Evolutionary conservation across 768 basidiomycete species (phyloP), one percentile per base, ranked within the genome.

Genomic region (Agaricus blazei): DNA sequence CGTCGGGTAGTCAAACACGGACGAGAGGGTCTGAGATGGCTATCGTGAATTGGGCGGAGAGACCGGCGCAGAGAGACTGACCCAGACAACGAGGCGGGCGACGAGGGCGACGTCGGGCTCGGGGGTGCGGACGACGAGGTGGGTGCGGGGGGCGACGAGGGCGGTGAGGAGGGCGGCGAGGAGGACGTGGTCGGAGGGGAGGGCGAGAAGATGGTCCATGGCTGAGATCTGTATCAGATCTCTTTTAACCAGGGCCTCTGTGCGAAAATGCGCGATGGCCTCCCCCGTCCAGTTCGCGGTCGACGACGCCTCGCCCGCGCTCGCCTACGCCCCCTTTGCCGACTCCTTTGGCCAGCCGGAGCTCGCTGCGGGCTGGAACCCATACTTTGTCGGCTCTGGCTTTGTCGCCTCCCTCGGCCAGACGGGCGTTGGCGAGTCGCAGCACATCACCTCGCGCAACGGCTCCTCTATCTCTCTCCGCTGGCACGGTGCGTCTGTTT

Each of bases 121-220:
- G 9, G 72, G 74, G 1, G 86, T 80, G 43, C 84, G 76, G 15
- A 91, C 70, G 53, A 91, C 74, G 28, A 90, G 69, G 65, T 88
- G 75, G 59, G 78, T 83, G 60, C 84, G 72, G 1, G 81, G 80
- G 3, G 86, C 75, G 36, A 87, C 70, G 46, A 90, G 72, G 64
- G 80, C 87, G 3, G 85, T 76, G 29, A 90, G 76, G 14, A 89
- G 69, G 23, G 84, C 81, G 64, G 85, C 85, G 23, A 89, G 68
- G 41, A 88, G 76, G 50, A 81, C 77, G 9, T 80, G 74, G 51
- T 90, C 86, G 54, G 7, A 84, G 84, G 14, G 78, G 43, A 1
- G 64, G 64, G 8, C 68, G 71, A n/a, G 79, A 71, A 34, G 34
- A 6, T 8, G 5, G 34, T 34, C 11, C 34, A 34, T 34, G 31